These are phyloP conservation scores for Endotrypanum monterogeii DNA, from an alignment of 208 protist species.

Conservation along the genomic window DNA sequence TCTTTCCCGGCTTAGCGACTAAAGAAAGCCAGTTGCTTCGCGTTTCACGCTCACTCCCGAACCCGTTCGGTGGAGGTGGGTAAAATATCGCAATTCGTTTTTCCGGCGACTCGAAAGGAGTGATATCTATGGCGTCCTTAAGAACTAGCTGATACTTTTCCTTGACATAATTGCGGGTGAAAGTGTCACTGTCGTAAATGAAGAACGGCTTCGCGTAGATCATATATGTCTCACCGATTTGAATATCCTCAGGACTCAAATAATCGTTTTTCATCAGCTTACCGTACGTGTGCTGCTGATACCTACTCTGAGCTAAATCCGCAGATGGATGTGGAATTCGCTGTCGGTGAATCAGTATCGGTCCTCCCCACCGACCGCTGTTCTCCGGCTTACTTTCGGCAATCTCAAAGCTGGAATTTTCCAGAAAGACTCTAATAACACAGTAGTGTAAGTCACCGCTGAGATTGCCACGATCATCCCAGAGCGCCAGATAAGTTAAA, in stretches of 20 bases:
- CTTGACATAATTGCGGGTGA: slow-evolving; percentile 73
- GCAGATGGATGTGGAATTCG: slow-evolving; percentile 53
- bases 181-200: slow-evolving; percentile 79
- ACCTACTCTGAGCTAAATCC: slow-evolving; percentile 48
- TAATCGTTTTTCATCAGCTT: slow-evolving; percentile 87
- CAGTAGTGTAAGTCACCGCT: slow-evolving; percentile 85
- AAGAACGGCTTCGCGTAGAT: slow-evolving; percentile 87
- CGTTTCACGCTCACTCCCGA: slow-evolving; percentile 87
- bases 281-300: slow-evolving; percentile 89
- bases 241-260: slow-evolving; percentile 72
- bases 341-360: slow-evolving; percentile 77
- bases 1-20: slow-evolving; percentile 59
- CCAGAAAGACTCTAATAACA: slow-evolving; percentile 71
- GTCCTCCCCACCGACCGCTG: slow-evolving; percentile 62
- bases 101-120: slow-evolving; percentile 49
- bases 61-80: slow-evolving; percentile 90
- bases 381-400: slow-evolving; percentile 72
- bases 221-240: slow-evolving; percentile 81
- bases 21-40: slow-evolving; percentile 83
- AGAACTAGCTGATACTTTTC: slow-evolving; percentile 62
- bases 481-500: slow-evolving; percentile 83
- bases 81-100: slow-evolving; percentile 64
- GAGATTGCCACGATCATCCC: slow-evolving; percentile 86
- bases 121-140: slow-evolving; percentile 57
- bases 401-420: slow-evolving; percentile 85